phyloP scores from a whole-genome alignment of 208 protist genomes.

The Angomonas ambiguus region DNA sequence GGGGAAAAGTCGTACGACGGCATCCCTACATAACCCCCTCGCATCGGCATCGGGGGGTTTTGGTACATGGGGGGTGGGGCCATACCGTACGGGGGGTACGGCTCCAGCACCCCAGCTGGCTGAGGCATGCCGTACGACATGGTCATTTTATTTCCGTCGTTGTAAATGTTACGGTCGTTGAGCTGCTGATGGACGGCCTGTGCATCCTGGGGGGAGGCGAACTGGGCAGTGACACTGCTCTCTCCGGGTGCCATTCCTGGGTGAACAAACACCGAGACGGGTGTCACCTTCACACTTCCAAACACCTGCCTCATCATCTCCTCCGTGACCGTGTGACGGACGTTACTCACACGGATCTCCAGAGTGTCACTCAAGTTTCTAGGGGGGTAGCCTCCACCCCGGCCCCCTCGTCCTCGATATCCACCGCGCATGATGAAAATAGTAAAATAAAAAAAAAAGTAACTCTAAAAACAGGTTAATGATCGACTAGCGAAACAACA shows the following conservation, averaged over 20 bases:
- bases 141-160: constrained; percentile 83
- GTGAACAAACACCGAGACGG: constrained; percentile 50
- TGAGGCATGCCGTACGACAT: constrained; percentile 48
- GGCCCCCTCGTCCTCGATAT: constrained; percentile 20
- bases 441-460: constrained; percentile 13
- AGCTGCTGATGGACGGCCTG: constrained; percentile 60
- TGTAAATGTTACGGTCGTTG: constrained; percentile 87
- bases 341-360: constrained; percentile 65
- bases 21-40: constrained; percentile 20
- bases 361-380: constrained; percentile 57
- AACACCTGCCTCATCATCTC: constrained; percentile 85
- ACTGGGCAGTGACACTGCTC: constrained; percentile 69
- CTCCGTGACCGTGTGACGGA: constrained; percentile 79
- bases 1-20: constrained; percentile 16
- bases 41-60: neutral
- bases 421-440: constrained; percentile 30
- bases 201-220: constrained; percentile 51
- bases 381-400: constrained; percentile 14
- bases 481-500: neutral
- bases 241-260: constrained; percentile 56
- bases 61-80: constrained; percentile 2
- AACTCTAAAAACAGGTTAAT: neutral
- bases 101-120: constrained; percentile 8
- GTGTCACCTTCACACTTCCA: constrained; percentile 61
- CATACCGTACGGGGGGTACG: constrained; percentile 4